These are phyloP conservation scores for Boletellus dicymbophilus DNA, from an alignment of 1,284 basidiomycete genomes.

Conservation along the genomic window DNA sequence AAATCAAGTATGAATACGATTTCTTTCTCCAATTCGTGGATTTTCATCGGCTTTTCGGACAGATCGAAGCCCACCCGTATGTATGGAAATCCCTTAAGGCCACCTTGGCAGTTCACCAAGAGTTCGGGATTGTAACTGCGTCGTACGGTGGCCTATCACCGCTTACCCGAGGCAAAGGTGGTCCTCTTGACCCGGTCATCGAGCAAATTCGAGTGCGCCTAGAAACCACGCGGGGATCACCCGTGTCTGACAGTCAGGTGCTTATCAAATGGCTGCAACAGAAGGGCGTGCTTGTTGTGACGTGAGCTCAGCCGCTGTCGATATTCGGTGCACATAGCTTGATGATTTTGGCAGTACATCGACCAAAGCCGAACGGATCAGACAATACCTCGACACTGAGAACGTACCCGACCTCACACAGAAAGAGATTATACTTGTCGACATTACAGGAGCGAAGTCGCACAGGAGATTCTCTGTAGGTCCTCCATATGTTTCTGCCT, in stretches of 20 bases:
- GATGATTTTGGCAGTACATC: conserved; percentile 52
- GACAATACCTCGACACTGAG: conserved; percentile 62
- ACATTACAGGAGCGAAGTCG: conserved; percentile 57
- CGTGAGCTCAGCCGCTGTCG: conserved; percentile 46
- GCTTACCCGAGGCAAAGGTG: conserved; percentile 57
- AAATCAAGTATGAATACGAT: conserved; percentile 63
- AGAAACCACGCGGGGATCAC: conserved; percentile 41
- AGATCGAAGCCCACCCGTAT: conserved; percentile 87
- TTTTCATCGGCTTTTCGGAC: conserved; percentile 9
- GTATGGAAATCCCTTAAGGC: conserved; percentile 59
- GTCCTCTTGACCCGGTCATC: conserved; percentile 54
- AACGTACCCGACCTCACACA: conserved; percentile 56
- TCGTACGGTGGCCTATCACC: conserved; percentile 70
- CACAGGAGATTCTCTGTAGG: conserved; percentile 47
- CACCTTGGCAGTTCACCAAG: conserved; percentile 53
- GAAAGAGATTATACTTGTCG: conserved; percentile 65
- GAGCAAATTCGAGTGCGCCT: conserved; percentile 50
- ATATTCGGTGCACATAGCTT: conserved; percentile 1
- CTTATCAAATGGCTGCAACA: conserved; percentile 63
- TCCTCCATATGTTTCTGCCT: background rate
- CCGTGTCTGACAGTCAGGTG: conserved; percentile 55
- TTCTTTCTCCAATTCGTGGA: background rate
- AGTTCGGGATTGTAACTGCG: conserved; percentile 66
- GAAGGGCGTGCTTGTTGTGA: conserved; percentile 64
- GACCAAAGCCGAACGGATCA: conserved; percentile 66